Base-by-base conservation (phyloP, 495 filamentous ascomycete species). In the Podospora comata region DNA sequence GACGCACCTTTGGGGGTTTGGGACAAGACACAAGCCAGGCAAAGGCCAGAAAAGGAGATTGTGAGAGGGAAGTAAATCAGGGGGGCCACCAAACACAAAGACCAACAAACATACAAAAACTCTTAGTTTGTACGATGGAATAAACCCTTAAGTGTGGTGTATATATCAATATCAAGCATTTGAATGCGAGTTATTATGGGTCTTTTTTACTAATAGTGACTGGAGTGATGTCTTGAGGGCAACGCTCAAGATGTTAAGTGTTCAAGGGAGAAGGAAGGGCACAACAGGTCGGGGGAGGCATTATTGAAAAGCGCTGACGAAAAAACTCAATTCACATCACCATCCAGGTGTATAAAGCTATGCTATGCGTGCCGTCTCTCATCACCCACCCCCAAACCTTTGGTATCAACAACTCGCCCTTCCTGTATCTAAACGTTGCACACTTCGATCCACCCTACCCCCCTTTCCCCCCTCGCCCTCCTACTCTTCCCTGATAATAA, bases 71-170 rank as follows among this genome's bases (percentile, higher is more conserved):
- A 48, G 39, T 48, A 48, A 48, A 48, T 48, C 39, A 18, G 39
- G 39, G 7, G 39, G 39, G 9, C 7, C 9, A 48, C 34, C 34
- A 39, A 39, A 39, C 34, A 39, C 34, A 13, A 67, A 62, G 23
- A 28, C 56, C 60, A 67, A 32, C 53, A 58, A 58, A 19, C n/a
- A 58, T 9, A 9, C 55, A 58, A 58, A 58, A 58, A 58, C 55
- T 15, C 26, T 4, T 4, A 48, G 20, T 58, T 58, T 63, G 66
- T 67, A 63, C 44, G 59, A 67, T 67, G 66, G 39, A 58, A 62
- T 48, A 56, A 30, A 34, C 59, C 60, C 60, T 67, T 57, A 7
- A 57, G 2, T 57, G 66, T 63, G 60, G 27, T 26, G 66, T 63
- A 57, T 60, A 58, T 20, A 58, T 58, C 55, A 58, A 58, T 58